Evolutionary conservation across 148 eudicot species (phyloP).

Genomic region (Rhododendron griersonianum): DNA sequence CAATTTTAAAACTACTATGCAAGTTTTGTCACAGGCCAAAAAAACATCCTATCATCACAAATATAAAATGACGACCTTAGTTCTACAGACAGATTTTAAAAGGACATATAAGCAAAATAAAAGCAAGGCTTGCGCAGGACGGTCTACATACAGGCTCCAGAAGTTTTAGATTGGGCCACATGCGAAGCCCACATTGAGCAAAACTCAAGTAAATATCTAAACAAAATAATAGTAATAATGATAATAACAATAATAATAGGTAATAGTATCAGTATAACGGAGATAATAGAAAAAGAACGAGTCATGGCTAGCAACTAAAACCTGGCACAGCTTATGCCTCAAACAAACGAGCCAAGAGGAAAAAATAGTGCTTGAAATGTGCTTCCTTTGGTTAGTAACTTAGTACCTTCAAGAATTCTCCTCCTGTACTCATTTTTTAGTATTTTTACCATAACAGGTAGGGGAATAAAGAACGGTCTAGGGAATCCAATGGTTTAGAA

Average conservation of each 20-base stretch:
- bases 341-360: neutral
- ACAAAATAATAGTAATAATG: neutral
- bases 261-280: neutral
- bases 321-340: neutral
- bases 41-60: neutral
- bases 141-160: neutral
- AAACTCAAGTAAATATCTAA: neutral
- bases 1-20: neutral
- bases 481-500: neutral
- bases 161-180: neutral
- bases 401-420: neutral
- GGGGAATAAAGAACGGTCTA: neutral
- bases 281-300: neutral
- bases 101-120: neutral
- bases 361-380: neutral
- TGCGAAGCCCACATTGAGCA: neutral
- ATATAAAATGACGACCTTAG: neutral
- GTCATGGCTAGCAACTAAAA: neutral
- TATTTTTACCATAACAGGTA: neutral
- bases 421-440: neutral
- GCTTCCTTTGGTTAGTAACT: neutral
- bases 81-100: neutral
- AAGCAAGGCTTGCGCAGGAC: neutral
- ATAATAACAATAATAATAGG: neutral
- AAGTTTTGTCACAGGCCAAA: neutral